These are phyloP conservation scores for Candida gigantensis DNA, from an alignment of 1,139 yeast species.

Conservation along the genomic window DNA sequence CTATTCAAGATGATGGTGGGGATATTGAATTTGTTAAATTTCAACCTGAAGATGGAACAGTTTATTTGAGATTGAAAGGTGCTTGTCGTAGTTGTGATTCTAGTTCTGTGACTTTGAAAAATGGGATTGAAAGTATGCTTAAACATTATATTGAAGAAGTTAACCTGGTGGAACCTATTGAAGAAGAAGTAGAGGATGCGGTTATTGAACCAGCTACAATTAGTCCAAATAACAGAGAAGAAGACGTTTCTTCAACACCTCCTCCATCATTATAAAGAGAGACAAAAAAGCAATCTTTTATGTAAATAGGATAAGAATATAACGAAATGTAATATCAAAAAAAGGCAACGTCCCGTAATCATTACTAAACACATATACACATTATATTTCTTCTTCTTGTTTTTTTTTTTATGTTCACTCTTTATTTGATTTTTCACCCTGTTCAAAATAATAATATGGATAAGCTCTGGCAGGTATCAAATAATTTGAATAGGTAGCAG, in stretches of 20 bases:
- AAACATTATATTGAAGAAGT: slow-evolving; percentile 82
- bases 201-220: slow-evolving; percentile 29
- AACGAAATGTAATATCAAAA: neutral
- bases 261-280: slow-evolving; percentile 45
- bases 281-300: neutral
- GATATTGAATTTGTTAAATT: slow-evolving; percentile 74
- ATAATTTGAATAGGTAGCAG: slow-evolving; percentile 6
- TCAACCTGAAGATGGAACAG: slow-evolving; percentile 64
- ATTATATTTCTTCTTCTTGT: neutral
- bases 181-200: slow-evolving; percentile 26
- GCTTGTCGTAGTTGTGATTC: slow-evolving; percentile 83
- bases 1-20: slow-evolving; percentile 86
- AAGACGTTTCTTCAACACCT: slow-evolving; percentile 3
- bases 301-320: neutral
- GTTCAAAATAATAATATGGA: slow-evolving; percentile 10
- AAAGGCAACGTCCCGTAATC: neutral
- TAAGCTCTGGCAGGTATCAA: slow-evolving; percentile 8
- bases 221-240: slow-evolving; percentile 33
- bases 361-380: too few species aligned
- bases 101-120: slow-evolving; percentile 71
- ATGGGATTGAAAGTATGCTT: slow-evolving; percentile 81
- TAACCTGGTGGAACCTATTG: slow-evolving; percentile 62
- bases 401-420: slow-evolving; percentile 1
- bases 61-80: slow-evolving; percentile 65
- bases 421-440: slow-evolving; percentile 4